phyloP scores from a whole-genome alignment of 2,329 filamentous ascomycete species.

The Curvularia hawaiiensis region DNA sequence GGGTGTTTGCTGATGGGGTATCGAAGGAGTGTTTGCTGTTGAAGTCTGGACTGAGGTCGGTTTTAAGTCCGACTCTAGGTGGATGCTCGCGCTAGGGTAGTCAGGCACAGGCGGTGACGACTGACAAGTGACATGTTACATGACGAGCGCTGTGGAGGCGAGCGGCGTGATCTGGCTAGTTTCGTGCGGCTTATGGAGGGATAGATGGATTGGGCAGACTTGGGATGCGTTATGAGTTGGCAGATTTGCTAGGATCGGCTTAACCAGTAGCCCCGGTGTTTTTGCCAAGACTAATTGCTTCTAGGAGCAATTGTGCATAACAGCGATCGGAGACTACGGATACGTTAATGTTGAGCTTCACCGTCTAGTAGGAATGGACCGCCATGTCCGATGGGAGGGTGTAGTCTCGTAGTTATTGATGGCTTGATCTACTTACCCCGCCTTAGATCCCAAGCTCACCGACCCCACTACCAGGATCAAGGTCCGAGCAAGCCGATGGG shows the following conservation, averaged over 20 bases:
- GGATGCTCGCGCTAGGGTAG: constrained; percentile 29
- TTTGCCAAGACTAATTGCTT: constrained; percentile 16
- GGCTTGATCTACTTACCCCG: constrained; percentile 11
- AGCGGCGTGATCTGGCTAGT: constrained; percentile 37
- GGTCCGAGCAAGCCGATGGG: neutral
- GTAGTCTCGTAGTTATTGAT: neutral
- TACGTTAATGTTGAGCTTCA: constrained; percentile 3
- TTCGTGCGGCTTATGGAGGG: constrained; percentile 41
- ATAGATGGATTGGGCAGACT: constrained; percentile 36
- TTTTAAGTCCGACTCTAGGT: constrained; percentile 28
- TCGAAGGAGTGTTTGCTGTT: constrained; percentile 16
- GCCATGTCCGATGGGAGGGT: constrained; percentile 1
- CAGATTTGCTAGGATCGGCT: constrained; percentile 39
- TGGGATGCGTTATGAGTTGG: constrained; percentile 46
- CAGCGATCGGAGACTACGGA: constrained; percentile 7
- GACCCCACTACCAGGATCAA: constrained; percentile 4
- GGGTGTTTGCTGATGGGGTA: constrained; percentile 15
- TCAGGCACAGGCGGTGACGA: constrained; percentile 45
- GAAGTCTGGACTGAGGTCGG: constrained; percentile 21
- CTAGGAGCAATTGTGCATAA: constrained; percentile 1
- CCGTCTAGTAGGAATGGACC: constrained; percentile 4
- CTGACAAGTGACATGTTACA: constrained; percentile 45
- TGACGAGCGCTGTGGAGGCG: constrained; percentile 39
- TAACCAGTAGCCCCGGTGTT: constrained; percentile 21
- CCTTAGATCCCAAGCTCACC: constrained; percentile 8